A percentile compares a stretch with the other conserved stretches of the same genome.
Conservation (phyloP, 1,284 basidiomycete genomes). For the Ceratobasidium papillatum region DNA sequence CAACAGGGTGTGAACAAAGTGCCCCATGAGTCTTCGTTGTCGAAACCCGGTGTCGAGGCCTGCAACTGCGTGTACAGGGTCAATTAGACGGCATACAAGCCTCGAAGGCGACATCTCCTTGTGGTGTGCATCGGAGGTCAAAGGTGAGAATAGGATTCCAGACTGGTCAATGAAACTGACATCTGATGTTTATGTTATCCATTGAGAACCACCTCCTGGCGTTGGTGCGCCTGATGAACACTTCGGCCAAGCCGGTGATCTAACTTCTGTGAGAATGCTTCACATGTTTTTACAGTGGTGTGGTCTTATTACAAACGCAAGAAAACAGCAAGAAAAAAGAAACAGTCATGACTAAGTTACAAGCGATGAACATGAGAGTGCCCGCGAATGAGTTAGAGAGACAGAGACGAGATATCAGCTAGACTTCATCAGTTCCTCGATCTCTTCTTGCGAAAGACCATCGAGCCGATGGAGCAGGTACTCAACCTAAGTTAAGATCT, state of each 20-base stretch:
- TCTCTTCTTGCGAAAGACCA: conserved; percentile 78
- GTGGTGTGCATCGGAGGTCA: background rate
- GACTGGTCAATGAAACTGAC: background rate
- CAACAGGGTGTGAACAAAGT: conserved; percentile 10
- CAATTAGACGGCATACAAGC: background rate
- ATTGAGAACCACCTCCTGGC: background rate
- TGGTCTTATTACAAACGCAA: conserved; percentile 1
- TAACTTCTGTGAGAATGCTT: background rate
- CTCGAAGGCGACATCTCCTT: background rate
- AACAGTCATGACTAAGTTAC: conserved; percentile 17
- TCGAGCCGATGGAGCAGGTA: conserved; percentile 88
- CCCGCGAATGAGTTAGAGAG: background rate
- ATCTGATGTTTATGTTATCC: background rate
- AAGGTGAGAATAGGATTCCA: background rate
- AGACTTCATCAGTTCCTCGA: conserved; percentile 66
- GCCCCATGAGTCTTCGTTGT: background rate
- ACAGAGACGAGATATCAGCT: conserved; percentile 22
- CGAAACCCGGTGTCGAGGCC: background rate
- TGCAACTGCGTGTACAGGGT: background rate
- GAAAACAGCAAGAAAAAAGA: background rate
- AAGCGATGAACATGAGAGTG: background rate
- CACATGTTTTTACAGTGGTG: background rate
- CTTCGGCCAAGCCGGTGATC: background rate
- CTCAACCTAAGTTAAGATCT: conserved; percentile 71
- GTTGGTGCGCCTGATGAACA: background rate